Evolutionary conservation across 495 filamentous ascomycete genomes (phyloP).

Genomic region (Trichoderma virens): DNA sequence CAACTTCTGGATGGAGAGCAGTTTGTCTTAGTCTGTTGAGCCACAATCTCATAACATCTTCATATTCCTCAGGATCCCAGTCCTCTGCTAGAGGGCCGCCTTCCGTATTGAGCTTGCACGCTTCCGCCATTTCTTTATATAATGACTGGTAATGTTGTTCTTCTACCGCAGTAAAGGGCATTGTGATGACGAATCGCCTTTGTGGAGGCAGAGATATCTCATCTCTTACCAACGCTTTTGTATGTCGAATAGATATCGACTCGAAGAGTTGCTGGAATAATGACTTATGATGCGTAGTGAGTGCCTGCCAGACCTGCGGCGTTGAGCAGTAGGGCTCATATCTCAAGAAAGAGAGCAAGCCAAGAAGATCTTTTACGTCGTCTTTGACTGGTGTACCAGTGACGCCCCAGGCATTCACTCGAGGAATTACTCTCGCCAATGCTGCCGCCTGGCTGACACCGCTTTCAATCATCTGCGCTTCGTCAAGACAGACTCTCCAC

Average conservation of each 20-base stretch:
- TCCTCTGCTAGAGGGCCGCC: constrained; percentile 52
- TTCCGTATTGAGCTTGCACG: constrained; percentile 53
- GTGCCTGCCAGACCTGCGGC: constrained; percentile 54
- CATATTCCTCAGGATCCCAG: constrained; percentile 55
- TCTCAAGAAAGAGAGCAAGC: constrained; percentile 72
- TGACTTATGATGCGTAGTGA: constrained; percentile 50
- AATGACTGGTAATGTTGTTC: constrained; percentile 75
- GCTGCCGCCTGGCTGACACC: constrained; percentile 76
- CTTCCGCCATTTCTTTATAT: constrained; percentile 63
- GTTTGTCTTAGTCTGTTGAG: constrained; percentile 62
- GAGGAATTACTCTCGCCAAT: constrained; percentile 70
- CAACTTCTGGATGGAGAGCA: constrained; percentile 77
- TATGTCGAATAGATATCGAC: constrained; percentile 70
- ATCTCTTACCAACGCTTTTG: constrained; percentile 66
- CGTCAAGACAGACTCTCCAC: constrained; percentile 92
- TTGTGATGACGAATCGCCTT: constrained; percentile 75
- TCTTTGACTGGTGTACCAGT: constrained; percentile 76
- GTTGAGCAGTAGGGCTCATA: constrained; percentile 65
- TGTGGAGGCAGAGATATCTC: constrained; percentile 70
- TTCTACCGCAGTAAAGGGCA: constrained; percentile 82
- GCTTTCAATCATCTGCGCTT: constrained; percentile 92
- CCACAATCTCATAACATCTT: constrained; percentile 55
- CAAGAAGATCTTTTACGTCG: constrained; percentile 43
- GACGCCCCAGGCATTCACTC: constrained; percentile 85
- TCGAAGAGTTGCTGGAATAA: constrained; percentile 60